phyloP scores from a whole-genome alignment of 495 filamentous ascomycete species.

The Rusavskia elegans region DNA sequence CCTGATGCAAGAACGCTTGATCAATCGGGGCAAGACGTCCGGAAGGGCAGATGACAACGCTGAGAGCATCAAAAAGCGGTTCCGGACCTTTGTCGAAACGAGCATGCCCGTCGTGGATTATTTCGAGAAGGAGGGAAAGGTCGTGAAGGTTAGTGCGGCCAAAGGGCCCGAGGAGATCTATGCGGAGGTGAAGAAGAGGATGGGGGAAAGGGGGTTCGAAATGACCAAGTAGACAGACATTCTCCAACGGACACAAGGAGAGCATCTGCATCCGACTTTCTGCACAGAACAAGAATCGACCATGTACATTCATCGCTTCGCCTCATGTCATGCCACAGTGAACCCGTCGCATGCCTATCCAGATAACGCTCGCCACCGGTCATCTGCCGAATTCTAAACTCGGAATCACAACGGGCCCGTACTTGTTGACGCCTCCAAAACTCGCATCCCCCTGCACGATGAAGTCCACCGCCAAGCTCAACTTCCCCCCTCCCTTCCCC shows the following conservation, averaged over 20 bases:
- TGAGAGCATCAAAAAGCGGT: conserved; percentile 90
- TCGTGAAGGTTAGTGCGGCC: conserved; percentile 60
- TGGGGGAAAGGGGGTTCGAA: conserved; percentile 24
- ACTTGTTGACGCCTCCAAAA: conserved; percentile 72
- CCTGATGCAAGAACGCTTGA: conserved; percentile 64
- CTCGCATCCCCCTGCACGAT: conserved; percentile 83
- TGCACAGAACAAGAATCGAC: too few relatives aligned
- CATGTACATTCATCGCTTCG: too few relatives aligned
- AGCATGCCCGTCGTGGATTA: conserved; percentile 92
- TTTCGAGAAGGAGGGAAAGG: conserved; percentile 60
- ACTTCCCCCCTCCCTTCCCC: conserved; percentile 38
- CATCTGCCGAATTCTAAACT: conserved; percentile 68
- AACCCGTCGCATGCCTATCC: not conserved
- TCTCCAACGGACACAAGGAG: too few relatives aligned
- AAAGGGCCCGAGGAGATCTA: conserved; percentile 60
- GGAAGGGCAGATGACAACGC: conserved; percentile 86
- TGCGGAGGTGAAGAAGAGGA: conserved; percentile 38
- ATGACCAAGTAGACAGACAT: conserved; percentile 1
- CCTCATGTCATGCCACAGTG: too few relatives aligned
- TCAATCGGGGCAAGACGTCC: conserved; percentile 83
- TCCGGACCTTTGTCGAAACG: conserved; percentile 81
- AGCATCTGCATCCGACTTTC: too few relatives aligned
- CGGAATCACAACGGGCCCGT: conserved; percentile 91
- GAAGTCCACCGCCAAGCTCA: conserved; percentile 89
- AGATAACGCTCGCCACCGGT: not conserved